Evolutionary conservation across 2,329 filamentous ascomycete species (phyloP).

Genomic region (Drechslerella stenobrocha): DNA sequence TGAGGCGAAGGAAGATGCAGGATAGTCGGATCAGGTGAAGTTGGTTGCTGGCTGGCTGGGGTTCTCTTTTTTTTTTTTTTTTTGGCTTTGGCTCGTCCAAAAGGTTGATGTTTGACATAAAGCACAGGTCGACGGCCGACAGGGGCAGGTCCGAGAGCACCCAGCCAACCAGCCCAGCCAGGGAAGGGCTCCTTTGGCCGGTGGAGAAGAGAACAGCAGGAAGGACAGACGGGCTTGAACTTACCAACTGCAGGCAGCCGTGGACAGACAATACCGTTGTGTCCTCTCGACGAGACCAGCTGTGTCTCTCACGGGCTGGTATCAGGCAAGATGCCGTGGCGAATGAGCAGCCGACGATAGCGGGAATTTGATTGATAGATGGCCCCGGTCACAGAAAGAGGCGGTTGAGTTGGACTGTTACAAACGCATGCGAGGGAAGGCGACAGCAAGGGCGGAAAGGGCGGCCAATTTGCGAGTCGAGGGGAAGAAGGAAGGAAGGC

Average conservation of each 20-base stretch:
- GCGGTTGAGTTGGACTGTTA: too few species aligned
- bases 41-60: background rate
- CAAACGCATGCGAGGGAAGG: too few species aligned
- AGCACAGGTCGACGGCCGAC: conserved; percentile 4
- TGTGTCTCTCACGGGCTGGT: too few species aligned
- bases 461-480: conserved; percentile 2
- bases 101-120: conserved; percentile 15
- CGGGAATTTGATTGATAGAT: too few species aligned
- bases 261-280: too few species aligned
- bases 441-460: background rate
- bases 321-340: too few species aligned
- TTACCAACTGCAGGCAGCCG: too few species aligned
- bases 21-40: background rate
- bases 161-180: background rate
- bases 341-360: too few species aligned
- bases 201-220: background rate
- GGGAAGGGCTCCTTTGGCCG: too few species aligned
- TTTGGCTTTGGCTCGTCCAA: background rate
- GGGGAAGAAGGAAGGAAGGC: background rate
- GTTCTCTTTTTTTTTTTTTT: too few species aligned
- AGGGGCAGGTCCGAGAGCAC: background rate
- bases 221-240: conserved; percentile 21
- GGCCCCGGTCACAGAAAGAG: too few species aligned
- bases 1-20: background rate
- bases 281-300: too few species aligned